Conservation (phyloP, 371 early-diverging fungal species). For the Mortierella sp. region DNA sequence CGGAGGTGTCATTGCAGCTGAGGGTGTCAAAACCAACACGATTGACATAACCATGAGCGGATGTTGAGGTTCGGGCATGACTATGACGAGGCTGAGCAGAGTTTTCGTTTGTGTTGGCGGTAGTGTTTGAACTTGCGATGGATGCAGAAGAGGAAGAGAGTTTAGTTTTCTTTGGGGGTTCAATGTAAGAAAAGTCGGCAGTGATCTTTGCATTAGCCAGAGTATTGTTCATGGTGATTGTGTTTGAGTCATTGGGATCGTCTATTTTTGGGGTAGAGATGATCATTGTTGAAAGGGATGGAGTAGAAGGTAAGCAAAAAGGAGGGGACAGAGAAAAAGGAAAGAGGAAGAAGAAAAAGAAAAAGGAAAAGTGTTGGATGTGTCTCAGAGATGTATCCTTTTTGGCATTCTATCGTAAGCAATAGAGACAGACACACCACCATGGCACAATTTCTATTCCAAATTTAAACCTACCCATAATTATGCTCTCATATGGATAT, state of each 20-base stretch:
- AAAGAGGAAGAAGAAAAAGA: conserved; percentile 5
- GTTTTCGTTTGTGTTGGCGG: conserved; percentile 9
- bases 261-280: conserved; percentile 41
- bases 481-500: too few species aligned
- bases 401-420: too few species aligned
- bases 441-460: too few species aligned
- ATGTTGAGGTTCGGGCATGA: conserved; percentile 10
- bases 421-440: background rate
- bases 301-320: background rate
- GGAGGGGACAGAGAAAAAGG: background rate
- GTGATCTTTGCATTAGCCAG: conserved; percentile 39
- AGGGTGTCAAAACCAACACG: conserved; percentile 74
- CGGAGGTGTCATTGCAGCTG: conserved; percentile 65
- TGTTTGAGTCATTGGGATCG: conserved; percentile 29
- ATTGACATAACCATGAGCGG: conserved; percentile 57
- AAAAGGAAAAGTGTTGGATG: background rate
- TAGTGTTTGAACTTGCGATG: conserved; percentile 10
- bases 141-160: background rate
- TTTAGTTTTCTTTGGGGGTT: background rate
- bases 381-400: background rate
- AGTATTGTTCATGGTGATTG: conserved; percentile 38
- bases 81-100: background rate
- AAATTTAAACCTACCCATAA: too few species aligned
- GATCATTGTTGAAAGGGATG: conserved; percentile 28
- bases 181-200: conserved; percentile 12